Percentiles rank a stretch among this genome's conserved stretches.
Evolutionary conservation across 768 basidiomycete genomes (phyloP).

Genomic region (Clavaria fumosa): DNA sequence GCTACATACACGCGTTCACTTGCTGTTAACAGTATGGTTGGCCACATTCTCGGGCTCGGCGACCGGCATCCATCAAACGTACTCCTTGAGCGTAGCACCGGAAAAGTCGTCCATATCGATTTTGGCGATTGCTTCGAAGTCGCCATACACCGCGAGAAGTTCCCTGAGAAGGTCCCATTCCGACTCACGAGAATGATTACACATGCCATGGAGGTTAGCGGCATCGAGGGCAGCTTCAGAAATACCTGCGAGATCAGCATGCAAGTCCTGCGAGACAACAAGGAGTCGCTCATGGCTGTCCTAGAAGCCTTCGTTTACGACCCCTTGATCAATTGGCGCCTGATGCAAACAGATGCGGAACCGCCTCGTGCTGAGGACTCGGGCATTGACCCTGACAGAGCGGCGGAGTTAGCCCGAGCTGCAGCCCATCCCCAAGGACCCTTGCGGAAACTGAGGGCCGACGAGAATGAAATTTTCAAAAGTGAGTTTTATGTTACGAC

Average conservation of each 20-base stretch:
- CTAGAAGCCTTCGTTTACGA: conserved; percentile 98
- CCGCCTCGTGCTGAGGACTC: conserved; percentile 47
- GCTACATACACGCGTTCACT: conserved; percentile 93
- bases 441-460: conserved; percentile 68
- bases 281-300: conserved; percentile 98
- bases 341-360: conserved; percentile 76
- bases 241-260: conserved; percentile 96
- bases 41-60: conserved; percentile 93
- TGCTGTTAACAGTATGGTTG: conserved; percentile 96
- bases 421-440: conserved; percentile 69
- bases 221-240: conserved; percentile 94
- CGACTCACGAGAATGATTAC: conserved; percentile 95
- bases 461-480: conserved; percentile 89
- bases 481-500: too few relatives aligned
- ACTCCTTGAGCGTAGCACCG: conserved; percentile 78
- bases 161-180: conserved; percentile 98
- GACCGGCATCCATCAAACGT: conserved; percentile 96
- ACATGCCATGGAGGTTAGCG: conserved; percentile 99
- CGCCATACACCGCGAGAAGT: conserved; percentile 96
- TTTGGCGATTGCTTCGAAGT: conserved; percentile 98
- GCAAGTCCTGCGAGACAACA: conserved; percentile 90
- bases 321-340: conserved; percentile 92
- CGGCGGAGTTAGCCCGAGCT: conserved; percentile 48
- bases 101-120: conserved; percentile 93
- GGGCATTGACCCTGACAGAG: conserved; percentile 36